Base-by-base conservation (phyloP, 768 basidiomycete genomes). In the Lactarius psammicola region DNA sequence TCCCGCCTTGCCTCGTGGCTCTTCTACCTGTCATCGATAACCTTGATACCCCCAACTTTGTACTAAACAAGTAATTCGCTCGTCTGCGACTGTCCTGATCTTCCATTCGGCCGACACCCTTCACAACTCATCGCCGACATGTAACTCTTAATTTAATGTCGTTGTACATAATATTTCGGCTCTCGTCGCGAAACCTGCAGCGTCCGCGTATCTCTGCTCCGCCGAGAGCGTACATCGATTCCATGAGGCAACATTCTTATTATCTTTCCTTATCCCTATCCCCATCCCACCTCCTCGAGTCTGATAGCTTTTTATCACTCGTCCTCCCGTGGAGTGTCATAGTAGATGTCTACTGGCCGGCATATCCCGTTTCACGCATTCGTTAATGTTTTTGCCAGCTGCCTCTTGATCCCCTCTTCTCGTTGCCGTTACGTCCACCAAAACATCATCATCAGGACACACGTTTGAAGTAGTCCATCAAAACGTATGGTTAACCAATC, bases 101-200 rank as follows among this genome's bases (percentile, higher is more conserved):
- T 44, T 62, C 61, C 34, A 28, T 63, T 67, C 66, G 61, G 62
- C 57, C 61, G 61, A 63, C 49, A 38, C 53, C 30, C 53, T 54
- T 49, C 60, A 60, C 60, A 36, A 59, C 63, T 51, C 49, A 63
- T 66, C 38, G 30, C 38, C 40, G 49, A 55, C 46, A 51, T 30
- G 30, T 26, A 56, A 10, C 65, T 17, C 36, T 31, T 7, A 55
- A n/a, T 34, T 38, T 38, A 20, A 18, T 15, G n/a, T 15, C 4
- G 31, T 57, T 34, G 31, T 60, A 49, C 30, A 51, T 26, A 54
- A 40, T 46, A 28, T 44, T 36, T 62, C 65, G 65, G 61, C n/a
- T 62, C 65, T 66, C 65, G 55, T 56, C 33, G 55, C 55, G 56
- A 57, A 66, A 33, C 20, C 20, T 53, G 10, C 56, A 36, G 34